A percentile compares a stretch with the other conserved stretches of the same genome.
Evolutionary conservation across 2,329 filamentous ascomycete species (phyloP).

Genomic region (Exophiala xenobiotica): DNA sequence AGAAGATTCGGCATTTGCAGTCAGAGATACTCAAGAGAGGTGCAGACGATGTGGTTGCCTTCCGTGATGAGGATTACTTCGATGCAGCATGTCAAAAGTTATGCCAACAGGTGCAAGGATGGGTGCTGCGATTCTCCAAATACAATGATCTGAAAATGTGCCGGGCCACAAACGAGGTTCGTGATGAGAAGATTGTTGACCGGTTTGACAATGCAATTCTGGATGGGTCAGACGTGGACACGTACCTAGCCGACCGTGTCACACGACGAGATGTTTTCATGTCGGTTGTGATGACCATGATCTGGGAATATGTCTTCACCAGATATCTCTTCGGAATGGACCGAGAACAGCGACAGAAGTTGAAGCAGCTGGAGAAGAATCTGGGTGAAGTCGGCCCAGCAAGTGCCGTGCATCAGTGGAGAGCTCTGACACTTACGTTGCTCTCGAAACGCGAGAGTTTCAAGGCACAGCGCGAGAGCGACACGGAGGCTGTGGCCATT

Average conservation of each 20-base stretch:
- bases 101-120: conserved; percentile 93
- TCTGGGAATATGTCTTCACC: conserved; percentile 98
- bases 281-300: conserved; percentile 98
- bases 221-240: conserved; percentile 89
- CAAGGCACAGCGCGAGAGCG: conserved; percentile 75
- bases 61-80: conserved; percentile 92
- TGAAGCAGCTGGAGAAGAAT: conserved; percentile 92
- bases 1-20: conserved; percentile 61
- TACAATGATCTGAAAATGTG: conserved; percentile 91
- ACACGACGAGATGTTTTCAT: conserved; percentile 92
- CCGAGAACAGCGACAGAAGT: conserved; percentile 92
- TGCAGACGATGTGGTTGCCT: conserved; percentile 69
- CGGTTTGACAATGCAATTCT: conserved; percentile 91
- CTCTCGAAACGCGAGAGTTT: conserved; percentile 80
- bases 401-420: conserved; percentile 93
- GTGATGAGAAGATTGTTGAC: conserved; percentile 89
- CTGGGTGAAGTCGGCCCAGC: conserved; percentile 82
- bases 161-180: conserved; percentile 77
- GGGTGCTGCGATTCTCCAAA: conserved; percentile 97
- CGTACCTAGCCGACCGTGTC: conserved; percentile 82
- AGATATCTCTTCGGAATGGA: conserved; percentile 99
- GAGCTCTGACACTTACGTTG: conserved; percentile 88
- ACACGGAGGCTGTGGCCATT: conserved; percentile 93
- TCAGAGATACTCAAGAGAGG: conserved; percentile 52
- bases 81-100: conserved; percentile 90